Evolutionary conservation across 768 basidiomycete genomes (phyloP).

Genomic region (Lyophyllum semitale): DNA sequence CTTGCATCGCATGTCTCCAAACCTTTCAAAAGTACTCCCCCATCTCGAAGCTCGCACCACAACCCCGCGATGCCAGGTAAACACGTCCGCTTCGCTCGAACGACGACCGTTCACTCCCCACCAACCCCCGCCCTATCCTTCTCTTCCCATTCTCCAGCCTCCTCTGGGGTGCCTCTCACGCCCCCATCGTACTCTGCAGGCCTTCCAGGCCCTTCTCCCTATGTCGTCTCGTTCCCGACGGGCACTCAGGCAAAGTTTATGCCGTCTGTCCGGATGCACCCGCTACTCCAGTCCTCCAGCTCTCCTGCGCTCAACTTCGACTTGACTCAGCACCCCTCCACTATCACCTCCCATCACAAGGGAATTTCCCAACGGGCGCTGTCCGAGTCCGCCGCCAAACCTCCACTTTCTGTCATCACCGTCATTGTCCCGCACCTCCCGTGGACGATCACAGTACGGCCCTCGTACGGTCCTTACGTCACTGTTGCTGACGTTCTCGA

Average conservation of each 20-base stretch:
- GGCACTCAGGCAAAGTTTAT: background rate
- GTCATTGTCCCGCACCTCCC: constrained; percentile 32
- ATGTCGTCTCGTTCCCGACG: background rate
- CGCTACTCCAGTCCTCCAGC: constrained; percentile 23
- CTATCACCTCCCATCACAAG: constrained; percentile 22
- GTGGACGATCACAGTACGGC: constrained; percentile 36
- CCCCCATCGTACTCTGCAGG: constrained; percentile 2
- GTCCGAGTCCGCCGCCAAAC: constrained; percentile 34
- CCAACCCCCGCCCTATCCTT: constrained; percentile 15
- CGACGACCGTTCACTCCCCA: constrained; percentile 8
- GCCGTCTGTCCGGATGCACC: constrained; percentile 22
- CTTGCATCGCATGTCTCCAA: background rate
- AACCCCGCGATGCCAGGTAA: constrained; percentile 18
- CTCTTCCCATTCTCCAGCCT: constrained; percentile 16
- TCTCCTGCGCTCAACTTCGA: constrained; percentile 28
- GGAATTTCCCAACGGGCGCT: constrained; percentile 25
- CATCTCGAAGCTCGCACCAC: background rate
- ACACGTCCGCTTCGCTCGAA: constrained; percentile 19
- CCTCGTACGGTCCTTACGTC: constrained; percentile 28
- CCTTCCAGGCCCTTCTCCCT: constrained; percentile 11
- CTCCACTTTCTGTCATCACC: constrained; percentile 28
- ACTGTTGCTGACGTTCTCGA: constrained; percentile 39
- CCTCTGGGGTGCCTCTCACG: constrained; percentile 10
- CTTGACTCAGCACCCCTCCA: constrained; percentile 29
- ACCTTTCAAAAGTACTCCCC: background rate